These are phyloP conservation scores for barrel medic (Medicago truncatula) DNA, from an alignment of 306 rosid species.

Conservation along the genomic window MtrunA17r5.0-ANR NC_053044.1:48755501-48756000, in stretches of 20 bases:
- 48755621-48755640: not conserved
- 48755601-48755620: not conserved
- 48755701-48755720: conserved; percentile 5
- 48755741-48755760: not conserved
- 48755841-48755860: too few relatives aligned
- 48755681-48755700: not conserved
- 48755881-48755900: too few relatives aligned
- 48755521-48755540: not conserved
- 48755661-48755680: not conserved
- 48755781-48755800: not conserved
- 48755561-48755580: not conserved
- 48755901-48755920: too few relatives aligned
- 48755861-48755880: too few relatives aligned
- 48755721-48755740: conserved; percentile 20
- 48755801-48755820: not conserved
- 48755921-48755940: too few relatives aligned
- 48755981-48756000: too few relatives aligned
- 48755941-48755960: too few relatives aligned
- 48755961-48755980: too few relatives aligned
- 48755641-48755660: not conserved
- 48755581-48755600: not conserved
- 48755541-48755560: not conserved
- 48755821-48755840: not conserved
- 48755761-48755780: conserved; percentile 3
- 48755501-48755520: not conserved